Evolutionary conservation across 768 basidiomycete species (phyloP).

Genomic region (Boletus pseudo-olivaceus): DNA sequence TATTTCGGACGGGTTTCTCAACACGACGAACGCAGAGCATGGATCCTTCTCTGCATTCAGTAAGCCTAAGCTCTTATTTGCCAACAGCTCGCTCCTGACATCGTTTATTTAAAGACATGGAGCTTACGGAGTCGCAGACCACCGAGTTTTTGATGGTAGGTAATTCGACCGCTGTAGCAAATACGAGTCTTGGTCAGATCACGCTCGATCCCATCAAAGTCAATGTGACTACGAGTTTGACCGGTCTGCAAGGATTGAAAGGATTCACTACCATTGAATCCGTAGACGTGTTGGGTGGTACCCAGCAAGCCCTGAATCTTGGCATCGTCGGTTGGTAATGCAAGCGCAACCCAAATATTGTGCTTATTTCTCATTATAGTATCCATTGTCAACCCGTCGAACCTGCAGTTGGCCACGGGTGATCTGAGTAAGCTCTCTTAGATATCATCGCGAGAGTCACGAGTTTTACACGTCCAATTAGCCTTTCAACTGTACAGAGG

Average conservation of each 20-base stretch:
- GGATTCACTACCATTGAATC: conserved; percentile 50
- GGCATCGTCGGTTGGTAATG: conserved; percentile 48
- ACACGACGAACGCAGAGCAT: conserved; percentile 46
- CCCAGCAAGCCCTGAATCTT: conserved; percentile 53
- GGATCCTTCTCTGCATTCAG: conserved; percentile 56
- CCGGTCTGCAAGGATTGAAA: conserved; percentile 59
- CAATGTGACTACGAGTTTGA: conserved; percentile 58
- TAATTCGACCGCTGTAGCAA: conserved; percentile 56
- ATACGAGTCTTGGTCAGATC: conserved; percentile 59
- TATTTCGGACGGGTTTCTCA: conserved; percentile 51
- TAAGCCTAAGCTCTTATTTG: conserved; percentile 28
- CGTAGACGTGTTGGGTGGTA: conserved; percentile 68
- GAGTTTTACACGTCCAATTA: conserved; percentile 19
- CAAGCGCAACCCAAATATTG: neutral
- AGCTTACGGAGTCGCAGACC: conserved; percentile 48
- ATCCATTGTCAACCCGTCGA: conserved; percentile 65
- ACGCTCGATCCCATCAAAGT: conserved; percentile 71
- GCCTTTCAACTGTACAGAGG: conserved; percentile 56
- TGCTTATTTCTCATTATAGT: conserved; percentile 34
- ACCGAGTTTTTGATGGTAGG: conserved; percentile 58
- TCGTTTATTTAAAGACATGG: conserved; percentile 40
- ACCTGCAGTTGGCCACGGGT: conserved; percentile 56
- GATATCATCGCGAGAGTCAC: neutral
- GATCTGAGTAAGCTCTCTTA: conserved; percentile 51
- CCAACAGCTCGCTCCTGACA: neutral